Conservation (phyloP, 1,284 basidiomycete species). For the Sporisorium iseilematis-ciliati region DNA sequence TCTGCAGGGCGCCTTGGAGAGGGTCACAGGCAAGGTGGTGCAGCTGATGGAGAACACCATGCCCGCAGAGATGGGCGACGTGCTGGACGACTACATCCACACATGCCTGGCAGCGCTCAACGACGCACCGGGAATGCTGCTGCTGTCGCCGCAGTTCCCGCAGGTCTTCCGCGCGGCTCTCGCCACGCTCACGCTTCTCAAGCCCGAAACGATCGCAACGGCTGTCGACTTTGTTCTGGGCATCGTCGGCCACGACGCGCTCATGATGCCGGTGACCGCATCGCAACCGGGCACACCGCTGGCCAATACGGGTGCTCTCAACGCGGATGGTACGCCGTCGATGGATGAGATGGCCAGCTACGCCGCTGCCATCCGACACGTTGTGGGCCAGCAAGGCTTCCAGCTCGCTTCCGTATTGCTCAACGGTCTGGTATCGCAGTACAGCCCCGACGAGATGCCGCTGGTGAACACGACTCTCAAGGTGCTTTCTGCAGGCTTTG, state of each 20-base stretch:
- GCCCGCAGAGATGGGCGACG: constrained; percentile 70
- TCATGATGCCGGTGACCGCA: constrained; percentile 47
- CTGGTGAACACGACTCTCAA: constrained; percentile 83
- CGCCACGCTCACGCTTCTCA: constrained; percentile 52
- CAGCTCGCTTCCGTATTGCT: constrained; percentile 81
- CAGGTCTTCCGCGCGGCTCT: constrained; percentile 60
- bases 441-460: constrained; percentile 85
- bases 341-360: constrained; percentile 77
- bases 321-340: constrained; percentile 65
- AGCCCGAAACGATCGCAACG: constrained; percentile 81
- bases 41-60: constrained; percentile 48
- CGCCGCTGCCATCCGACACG: constrained; percentile 77
- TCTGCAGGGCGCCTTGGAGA: constrained; percentile 55
- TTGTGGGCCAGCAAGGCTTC: constrained; percentile 81
- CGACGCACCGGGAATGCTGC: constrained; percentile 79
- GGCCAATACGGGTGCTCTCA: constrained; percentile 18
- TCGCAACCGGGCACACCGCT: constrained; percentile 41
- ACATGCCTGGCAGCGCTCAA: constrained; percentile 80
- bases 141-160: constrained; percentile 72
- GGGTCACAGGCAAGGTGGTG: constrained; percentile 55
- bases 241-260: constrained; percentile 76
- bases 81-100: constrained; percentile 94
- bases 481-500: constrained; percentile 77
- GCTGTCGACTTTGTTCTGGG: constrained; percentile 83
- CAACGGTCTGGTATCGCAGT: constrained; percentile 78